Conservation (phyloP, 371 early-diverging fungal genomes). For the Circinella umbellata region DNA sequence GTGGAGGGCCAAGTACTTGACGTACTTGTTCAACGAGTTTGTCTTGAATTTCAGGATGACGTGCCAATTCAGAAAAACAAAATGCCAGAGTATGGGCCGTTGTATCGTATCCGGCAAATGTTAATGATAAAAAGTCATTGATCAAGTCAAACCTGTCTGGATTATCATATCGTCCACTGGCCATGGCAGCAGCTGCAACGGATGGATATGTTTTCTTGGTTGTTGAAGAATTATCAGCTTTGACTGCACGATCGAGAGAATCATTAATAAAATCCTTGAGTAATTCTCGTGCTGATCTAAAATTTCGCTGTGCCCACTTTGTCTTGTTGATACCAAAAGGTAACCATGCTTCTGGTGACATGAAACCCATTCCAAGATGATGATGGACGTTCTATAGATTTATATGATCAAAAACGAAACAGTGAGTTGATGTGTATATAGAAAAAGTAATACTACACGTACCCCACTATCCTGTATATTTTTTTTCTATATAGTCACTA, state of each 20-base stretch:
- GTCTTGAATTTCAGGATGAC: constrained; percentile 41
- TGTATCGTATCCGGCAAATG: constrained; percentile 56
- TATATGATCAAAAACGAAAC: neutral
- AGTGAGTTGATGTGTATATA: no score
- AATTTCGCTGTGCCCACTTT: constrained; percentile 44
- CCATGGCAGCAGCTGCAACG: constrained; percentile 44
- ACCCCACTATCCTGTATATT: no score
- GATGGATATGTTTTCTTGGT: constrained; percentile 25
- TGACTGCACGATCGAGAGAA: constrained; percentile 32
- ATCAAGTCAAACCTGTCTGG: constrained; percentile 32
- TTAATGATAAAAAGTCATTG: constrained; percentile 46
- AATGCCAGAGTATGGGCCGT: constrained; percentile 55
- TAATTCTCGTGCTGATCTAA: constrained; percentile 36
- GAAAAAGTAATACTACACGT: no score
- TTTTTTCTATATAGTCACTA: no score
- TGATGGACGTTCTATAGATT: constrained; percentile 37
- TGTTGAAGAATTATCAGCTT: constrained; percentile 13
- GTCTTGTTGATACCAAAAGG: constrained; percentile 52
- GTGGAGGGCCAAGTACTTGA: constrained; percentile 45
- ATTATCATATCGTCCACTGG: constrained; percentile 38
- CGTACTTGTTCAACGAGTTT: constrained; percentile 42
- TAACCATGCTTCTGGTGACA: constrained; percentile 46
- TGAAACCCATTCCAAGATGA: constrained; percentile 47
- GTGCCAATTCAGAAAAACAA: constrained; percentile 50
- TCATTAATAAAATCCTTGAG: constrained; percentile 46